Evolutionary conservation across 768 basidiomycete species (phyloP), one percentile per base, ranked within the genome.

Genomic region (Russula brevipes): DNA sequence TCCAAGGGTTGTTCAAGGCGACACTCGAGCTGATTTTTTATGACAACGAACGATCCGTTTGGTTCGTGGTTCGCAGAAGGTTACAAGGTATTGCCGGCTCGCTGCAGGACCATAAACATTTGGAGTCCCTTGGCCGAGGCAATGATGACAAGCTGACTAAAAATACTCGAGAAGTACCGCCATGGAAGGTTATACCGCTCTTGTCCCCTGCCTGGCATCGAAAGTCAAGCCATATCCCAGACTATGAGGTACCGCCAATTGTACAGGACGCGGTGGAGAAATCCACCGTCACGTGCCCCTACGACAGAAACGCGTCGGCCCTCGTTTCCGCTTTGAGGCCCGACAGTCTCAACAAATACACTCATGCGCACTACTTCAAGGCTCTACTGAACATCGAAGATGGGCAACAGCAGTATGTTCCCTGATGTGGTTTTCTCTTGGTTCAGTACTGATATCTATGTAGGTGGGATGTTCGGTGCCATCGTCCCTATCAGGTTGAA

Each of bases 371-470:
- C 24, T 60, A 46, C 35, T 64, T 64, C 47, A 50, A 60, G 24
- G 54, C 63, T 5, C 35, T 64, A 17, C 11, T 68, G 4, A 54
- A 39, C 19, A 38, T 67, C 8, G 56, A 65, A 47, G 73, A 74
- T 46, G 77, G 78, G 12, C 76, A 78, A n/a, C 85, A 86, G 10
- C 83, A 85, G 70, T 67, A 73, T 38, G 80, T 84, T 7, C 71
- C 72, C 30, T 14, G 41, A 10, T 6, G 6, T 31, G n/a, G n/a
- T 36, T 31, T 2, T 3, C 4, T 8, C 42, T 42, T 49, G 3
- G 7, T 33, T 33, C 41, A 35, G 75, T 46, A 70, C 71, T 19
- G 68, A 77, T 47, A 79, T 85, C 24, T 3, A 7, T 10, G 2
- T 3, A 64, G 63, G 58, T 54, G 53, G 42, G 58, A 64, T 24